phyloP scores from a whole-genome alignment of 495 filamentous ascomycete genomes.

The Xylaria curta region DNA sequence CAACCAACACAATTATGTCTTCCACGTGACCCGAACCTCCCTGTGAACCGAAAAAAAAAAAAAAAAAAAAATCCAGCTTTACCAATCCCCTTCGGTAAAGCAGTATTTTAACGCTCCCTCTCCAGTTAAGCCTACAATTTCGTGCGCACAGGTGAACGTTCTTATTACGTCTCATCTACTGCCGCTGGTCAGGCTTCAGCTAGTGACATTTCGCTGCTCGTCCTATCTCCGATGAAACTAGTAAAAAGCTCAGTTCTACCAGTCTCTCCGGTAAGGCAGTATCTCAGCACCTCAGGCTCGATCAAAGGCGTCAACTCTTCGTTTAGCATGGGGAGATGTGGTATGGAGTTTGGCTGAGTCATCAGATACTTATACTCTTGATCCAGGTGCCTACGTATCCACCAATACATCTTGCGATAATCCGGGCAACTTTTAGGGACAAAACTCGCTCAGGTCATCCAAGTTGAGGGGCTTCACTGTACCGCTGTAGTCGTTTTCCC shows the following conservation, averaged over 20 bases:
- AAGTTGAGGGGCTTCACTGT: not conserved
- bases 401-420: not conserved
- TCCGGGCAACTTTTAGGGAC: not conserved
- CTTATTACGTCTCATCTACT: too few species aligned
- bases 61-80: too few species aligned
- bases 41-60: too few species aligned
- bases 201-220: too few species aligned
- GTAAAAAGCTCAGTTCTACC: not conserved
- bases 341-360: not conserved
- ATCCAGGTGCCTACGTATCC: not conserved
- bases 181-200: too few species aligned
- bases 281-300: not conserved
- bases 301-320: not conserved
- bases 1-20: not conserved
- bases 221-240: too few species aligned
- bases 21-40: not conserved
- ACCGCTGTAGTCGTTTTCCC: not conserved
- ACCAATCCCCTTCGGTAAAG: too few species aligned
- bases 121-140: too few species aligned
- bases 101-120: too few species aligned
- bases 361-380: not conserved
- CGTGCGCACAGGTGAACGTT: too few species aligned
- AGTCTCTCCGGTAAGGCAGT: too few species aligned
- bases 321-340: not conserved
- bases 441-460: not conserved